These are phyloP conservation scores for Aspergillus sergii DNA, from an alignment of 2,329 filamentous ascomycete species.

Conservation along the genomic window DNA sequence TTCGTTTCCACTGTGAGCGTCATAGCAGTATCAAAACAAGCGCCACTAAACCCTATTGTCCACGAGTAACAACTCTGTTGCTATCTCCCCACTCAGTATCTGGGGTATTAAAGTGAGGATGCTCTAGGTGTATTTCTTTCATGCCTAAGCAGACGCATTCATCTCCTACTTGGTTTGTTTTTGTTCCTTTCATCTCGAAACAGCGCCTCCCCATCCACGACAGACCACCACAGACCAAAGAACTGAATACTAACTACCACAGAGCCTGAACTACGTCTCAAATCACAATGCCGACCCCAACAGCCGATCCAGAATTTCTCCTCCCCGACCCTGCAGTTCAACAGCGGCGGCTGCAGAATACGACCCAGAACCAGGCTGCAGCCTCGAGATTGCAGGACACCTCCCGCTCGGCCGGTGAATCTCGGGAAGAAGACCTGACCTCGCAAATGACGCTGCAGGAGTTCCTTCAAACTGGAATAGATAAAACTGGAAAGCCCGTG, in stretches of 20 bases:
- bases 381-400: neutral
- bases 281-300: neutral
- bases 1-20: neutral
- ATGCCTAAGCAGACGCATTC: neutral
- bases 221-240: neutral
- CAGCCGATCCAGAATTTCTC: neutral
- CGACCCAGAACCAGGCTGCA: neutral
- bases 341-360: neutral
- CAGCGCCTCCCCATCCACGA: neutral
- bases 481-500: neutral
- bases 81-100: neutral
- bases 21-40: neutral
- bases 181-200: neutral
- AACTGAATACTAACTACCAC: neutral
- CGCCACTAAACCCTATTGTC: neutral
- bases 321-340: neutral
- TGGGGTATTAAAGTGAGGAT: neutral
- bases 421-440: neutral
- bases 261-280: neutral
- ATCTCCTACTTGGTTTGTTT: neutral
- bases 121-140: neutral
- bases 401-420: neutral
- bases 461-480: neutral
- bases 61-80: neutral
- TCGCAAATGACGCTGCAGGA: neutral